phyloP scores from a whole-genome alignment of 805 yeast genomes.

The Diddensiella caesifluorescens region DNA sequence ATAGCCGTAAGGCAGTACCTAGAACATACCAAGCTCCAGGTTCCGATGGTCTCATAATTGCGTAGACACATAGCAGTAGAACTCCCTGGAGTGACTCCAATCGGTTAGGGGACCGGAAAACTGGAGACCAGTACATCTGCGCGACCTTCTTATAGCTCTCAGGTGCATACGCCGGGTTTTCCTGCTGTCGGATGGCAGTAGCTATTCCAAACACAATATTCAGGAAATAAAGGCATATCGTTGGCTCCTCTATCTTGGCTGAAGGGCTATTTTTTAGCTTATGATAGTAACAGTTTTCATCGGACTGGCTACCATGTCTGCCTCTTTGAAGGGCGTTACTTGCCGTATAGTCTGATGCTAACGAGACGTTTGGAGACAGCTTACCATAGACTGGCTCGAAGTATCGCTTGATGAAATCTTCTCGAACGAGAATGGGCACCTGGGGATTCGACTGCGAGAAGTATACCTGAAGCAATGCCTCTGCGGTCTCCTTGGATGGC shows the following conservation, averaged over 20 bases:
- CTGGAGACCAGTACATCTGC: conserved; percentile 49
- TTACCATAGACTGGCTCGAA: conserved; percentile 80
- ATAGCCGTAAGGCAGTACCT: conserved; percentile 72
- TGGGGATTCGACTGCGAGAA: conserved; percentile 81
- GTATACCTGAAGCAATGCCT: conserved; percentile 54
- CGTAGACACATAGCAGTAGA: conserved; percentile 60
- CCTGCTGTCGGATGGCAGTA: conserved; percentile 64
- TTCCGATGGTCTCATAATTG: conserved; percentile 80
- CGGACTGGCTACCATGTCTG: conserved; percentile 11
- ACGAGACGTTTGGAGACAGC: conserved; percentile 45
- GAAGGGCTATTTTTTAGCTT: not conserved
- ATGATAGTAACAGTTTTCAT: not conserved
- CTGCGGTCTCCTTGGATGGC: conserved; percentile 69
- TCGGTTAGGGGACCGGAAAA: conserved; percentile 53
- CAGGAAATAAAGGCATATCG: conserved; percentile 51
- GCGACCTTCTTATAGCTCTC: conserved; percentile 70
- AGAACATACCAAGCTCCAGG: conserved; percentile 93
- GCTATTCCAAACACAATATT: conserved; percentile 78
- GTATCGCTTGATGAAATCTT: conserved; percentile 57
- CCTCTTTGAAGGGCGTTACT: too few species aligned
- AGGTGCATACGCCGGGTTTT: conserved; percentile 58
- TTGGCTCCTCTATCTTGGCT: conserved; percentile 11
- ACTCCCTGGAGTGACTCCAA: conserved; percentile 71
- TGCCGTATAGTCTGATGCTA: conserved; percentile 37
- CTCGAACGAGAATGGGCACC: conserved; percentile 78